A percentile compares a stretch with the other conserved stretches of the same genome.
Evolutionary conservation across 257 asterid genomes (phyloP).

Genomic region (Fraxinus pennsylvanica): DNA sequence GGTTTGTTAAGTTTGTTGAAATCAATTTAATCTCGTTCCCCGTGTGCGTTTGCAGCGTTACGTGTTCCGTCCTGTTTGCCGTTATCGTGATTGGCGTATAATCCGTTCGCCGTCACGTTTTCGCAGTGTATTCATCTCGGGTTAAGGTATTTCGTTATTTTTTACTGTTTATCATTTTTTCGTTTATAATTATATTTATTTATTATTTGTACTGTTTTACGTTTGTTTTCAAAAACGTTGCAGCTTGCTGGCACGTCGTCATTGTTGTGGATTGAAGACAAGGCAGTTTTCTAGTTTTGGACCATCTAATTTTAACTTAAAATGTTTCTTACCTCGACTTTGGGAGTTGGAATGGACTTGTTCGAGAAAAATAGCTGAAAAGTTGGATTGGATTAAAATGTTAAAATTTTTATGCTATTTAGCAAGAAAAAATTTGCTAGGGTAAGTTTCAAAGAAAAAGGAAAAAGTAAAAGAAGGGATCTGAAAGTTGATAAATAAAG

Average conservation of each 20-base stretch:
- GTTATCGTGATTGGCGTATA: conserved; percentile 14
- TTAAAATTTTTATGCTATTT: too few relatives aligned
- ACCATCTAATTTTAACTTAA: neutral
- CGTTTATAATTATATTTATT: neutral
- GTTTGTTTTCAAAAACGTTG: neutral
- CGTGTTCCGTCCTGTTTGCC: conserved; percentile 19
- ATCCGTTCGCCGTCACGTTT: conserved; percentile 25
- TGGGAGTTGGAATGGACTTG: conserved; percentile 1
- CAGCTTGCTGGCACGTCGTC: conserved; percentile 25
- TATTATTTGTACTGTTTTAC: neutral
- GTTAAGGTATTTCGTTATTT: neutral
- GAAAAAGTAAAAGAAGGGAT: neutral
- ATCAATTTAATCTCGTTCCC: conserved; percentile 22
- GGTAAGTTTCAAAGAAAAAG: too few relatives aligned
- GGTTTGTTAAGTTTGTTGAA: conserved; percentile 11
- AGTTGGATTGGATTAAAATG: too few relatives aligned
- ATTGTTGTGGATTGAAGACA: neutral
- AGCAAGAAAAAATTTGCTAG: too few relatives aligned
- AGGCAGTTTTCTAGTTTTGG: neutral
- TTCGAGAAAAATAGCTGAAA: neutral
- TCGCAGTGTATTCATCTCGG: neutral
- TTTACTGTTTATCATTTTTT: neutral
- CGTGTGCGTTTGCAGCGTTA: conserved; percentile 25
- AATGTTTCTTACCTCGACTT: conserved; percentile 20
- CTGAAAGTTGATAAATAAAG: neutral